These are phyloP conservation scores for Arachis hypogaea DNA, from an alignment of 306 rosid species.

Conservation along the genomic window DNA sequence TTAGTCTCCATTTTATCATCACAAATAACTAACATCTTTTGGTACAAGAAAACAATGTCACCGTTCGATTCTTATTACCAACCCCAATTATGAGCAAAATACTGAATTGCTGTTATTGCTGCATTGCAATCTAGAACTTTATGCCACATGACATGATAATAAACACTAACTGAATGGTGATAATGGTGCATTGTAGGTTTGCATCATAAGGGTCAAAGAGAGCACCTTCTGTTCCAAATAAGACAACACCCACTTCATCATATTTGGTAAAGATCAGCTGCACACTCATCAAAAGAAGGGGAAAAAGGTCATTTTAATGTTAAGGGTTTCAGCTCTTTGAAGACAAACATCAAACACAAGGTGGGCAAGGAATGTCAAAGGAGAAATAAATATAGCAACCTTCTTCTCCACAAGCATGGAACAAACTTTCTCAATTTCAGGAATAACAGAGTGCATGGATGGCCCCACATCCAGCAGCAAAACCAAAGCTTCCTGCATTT, in stretches of 20 bases:
- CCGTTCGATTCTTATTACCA: constrained; percentile 76
- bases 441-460: constrained; percentile 81
- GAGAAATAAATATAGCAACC: constrained; percentile 29
- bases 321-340: not conserved
- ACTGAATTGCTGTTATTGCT: not conserved
- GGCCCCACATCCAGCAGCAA: constrained; percentile 92
- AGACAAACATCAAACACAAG: not conserved
- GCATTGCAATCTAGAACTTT: not conserved
- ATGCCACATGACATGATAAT: not conserved
- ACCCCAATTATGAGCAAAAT: constrained; percentile 46
- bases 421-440: constrained; percentile 72
- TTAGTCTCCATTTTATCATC: not conserved
- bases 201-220: constrained; percentile 8
- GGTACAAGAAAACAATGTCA: constrained; percentile 22
- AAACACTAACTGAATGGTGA: constrained; percentile 14
- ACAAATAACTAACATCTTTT: not conserved
- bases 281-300: constrained; percentile 18
- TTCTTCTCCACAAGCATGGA: constrained; percentile 76
- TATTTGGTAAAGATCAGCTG: constrained; percentile 68
- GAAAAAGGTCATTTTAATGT: too few species aligned
- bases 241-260: constrained; percentile 77
- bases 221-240: constrained; percentile 84
- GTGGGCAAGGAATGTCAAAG: not conserved
- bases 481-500: constrained; percentile 67
- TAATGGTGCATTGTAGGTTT: not conserved